Evolutionary conservation across 2,329 filamentous ascomycete genomes (phyloP), one percentile per base, ranked within the genome.

Genomic region (Pestalotiopsis sp.): DNA sequence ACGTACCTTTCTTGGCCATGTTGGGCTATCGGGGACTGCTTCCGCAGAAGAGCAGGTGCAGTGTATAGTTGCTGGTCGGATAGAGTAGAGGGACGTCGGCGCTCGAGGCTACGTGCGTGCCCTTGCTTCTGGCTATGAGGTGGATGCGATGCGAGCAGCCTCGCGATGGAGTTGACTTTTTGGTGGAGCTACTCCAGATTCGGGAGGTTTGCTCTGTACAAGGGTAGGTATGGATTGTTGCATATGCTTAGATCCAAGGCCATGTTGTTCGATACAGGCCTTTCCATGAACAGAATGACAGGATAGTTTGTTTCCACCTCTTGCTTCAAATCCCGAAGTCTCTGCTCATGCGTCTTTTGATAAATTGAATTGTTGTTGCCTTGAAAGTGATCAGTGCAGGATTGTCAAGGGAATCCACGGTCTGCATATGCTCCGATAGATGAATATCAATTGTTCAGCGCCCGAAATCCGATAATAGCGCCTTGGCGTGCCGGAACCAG

Each of bases 1-100:
- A 63, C 69, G 39, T 68, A 70, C 69, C 57, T 68, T 70, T 70
- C 67, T 70, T 70, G 45, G 69, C 69, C 69, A 70, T 70, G 59
- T n/a, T 70, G 67, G 66, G 49, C 56, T 36, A 38, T 20, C 13
- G 59, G 4, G 14, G 39, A 36, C 20, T 27, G 4, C 17, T 14
- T 66, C 41, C 7, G 25, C n/a, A 9, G 45, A 52, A 14, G 17
- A 52, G 17, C 45, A n/a, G 45, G 20, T n/a, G 4, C 13, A 49
- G 41, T n/a, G 41, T 14, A 14, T 4, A 6, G 41, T 14, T 11
- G 41, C 41, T 14, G 14, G 45, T n/a, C 17, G 45, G 4, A 3
- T 6, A n/a, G n/a, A n/a, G 45, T 52, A n/a, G 17, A 45, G 39
- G 7, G 31, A 17, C 31, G 25, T 61, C 27, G 31, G 59, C 27